These are phyloP conservation scores for Cytospora leucostoma DNA, from an alignment of 2,329 filamentous ascomycete genomes.

Conservation along the genomic window DNA sequence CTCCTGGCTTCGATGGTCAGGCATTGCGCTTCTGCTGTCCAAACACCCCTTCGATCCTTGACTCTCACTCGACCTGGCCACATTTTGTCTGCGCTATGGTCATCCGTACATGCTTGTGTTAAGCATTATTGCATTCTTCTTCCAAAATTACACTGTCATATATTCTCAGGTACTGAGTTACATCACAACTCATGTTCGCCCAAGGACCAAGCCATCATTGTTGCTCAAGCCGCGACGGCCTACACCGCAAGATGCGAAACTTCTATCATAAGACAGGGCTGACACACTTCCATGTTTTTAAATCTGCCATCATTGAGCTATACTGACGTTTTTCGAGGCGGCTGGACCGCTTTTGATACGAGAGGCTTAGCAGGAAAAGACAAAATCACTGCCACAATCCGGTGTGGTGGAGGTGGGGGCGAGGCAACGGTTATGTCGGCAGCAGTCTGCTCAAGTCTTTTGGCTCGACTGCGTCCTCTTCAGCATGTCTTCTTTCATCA, in stretches of 20 bases:
- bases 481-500: slow-evolving; percentile 3
- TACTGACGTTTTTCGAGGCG: background rate
- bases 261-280: background rate
- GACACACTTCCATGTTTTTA: background rate
- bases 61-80: background rate
- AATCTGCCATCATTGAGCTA: background rate
- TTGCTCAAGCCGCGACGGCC: background rate
- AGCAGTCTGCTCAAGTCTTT: background rate
- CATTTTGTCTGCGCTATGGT: background rate
- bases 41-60: background rate
- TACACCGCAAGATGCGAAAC: background rate
- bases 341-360: background rate
- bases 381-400: background rate
- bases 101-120: background rate
- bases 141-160: background rate
- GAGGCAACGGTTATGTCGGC: background rate
- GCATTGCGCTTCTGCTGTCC: background rate
- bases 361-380: background rate
- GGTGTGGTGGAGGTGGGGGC: background rate
- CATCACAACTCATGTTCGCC: background rate
- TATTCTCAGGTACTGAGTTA: background rate
- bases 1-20: background rate
- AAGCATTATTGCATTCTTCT: background rate
- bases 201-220: background rate
- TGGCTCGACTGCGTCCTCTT: background rate